These are phyloP conservation scores for Sporothrix brasiliensis DNA, from an alignment of 2,329 filamentous ascomycete species.

Conservation along the genomic window DNA sequence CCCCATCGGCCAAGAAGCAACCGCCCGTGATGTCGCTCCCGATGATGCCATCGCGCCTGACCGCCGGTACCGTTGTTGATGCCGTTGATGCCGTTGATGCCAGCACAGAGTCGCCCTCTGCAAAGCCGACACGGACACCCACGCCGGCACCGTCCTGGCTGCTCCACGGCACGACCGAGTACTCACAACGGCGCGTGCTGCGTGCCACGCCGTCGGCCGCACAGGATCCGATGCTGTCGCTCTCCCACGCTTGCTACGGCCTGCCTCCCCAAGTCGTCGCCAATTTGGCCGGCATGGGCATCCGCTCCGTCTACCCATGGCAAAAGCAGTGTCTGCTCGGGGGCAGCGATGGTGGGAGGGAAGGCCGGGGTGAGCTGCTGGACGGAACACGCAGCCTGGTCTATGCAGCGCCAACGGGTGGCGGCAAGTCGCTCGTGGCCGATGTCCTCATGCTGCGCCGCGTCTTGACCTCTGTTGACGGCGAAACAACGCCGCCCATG, in stretches of 20 bases:
- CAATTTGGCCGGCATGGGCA: constrained; percentile 69
- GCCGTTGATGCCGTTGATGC: not conserved
- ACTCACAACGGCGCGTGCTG: constrained; percentile 58
- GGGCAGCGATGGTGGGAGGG: constrained; percentile 52
- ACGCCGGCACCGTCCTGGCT: constrained; percentile 39
- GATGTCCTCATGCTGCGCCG: constrained; percentile 73
- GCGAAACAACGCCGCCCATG: not conserved
- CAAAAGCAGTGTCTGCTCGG: constrained; percentile 73
- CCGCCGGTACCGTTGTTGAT: constrained; percentile 35
- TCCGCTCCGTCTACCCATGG: constrained; percentile 76
- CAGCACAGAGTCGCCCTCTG: not conserved
- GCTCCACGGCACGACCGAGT: constrained; percentile 55
- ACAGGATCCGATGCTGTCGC: constrained; percentile 59
- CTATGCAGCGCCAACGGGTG: constrained; percentile 78
- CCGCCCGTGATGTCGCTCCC: constrained; percentile 7
- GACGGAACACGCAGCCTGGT: constrained; percentile 69
- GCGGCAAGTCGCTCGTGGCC: constrained; percentile 76
- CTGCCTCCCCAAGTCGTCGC: constrained; percentile 62
- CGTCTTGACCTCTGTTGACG: constrained; percentile 49
- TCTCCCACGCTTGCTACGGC: constrained; percentile 65
- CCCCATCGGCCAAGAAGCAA: not conserved
- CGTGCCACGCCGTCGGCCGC: constrained; percentile 58
- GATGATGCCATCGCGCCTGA: constrained; percentile 35
- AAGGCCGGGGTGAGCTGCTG: constrained; percentile 64
- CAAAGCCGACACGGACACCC: not conserved